These are phyloP conservation scores for Serendipita vermifera DNA, from an alignment of 768 basidiomycete species.

Conservation along the genomic window DNA sequence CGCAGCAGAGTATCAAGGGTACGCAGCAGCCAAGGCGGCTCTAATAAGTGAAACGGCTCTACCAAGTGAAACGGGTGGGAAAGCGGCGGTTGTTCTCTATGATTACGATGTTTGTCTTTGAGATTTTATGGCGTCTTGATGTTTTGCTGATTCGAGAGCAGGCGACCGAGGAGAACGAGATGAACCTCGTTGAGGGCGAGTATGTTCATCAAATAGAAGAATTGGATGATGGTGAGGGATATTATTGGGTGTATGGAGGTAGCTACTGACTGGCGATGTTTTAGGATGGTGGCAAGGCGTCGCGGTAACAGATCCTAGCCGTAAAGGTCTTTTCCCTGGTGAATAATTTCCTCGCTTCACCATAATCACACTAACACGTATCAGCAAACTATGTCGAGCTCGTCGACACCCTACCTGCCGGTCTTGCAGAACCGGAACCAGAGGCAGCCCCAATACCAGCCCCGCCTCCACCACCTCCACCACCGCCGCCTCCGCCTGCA, in stretches of 20 bases:
- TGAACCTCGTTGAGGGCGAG: conserved; percentile 68
- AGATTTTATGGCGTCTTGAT: conserved; percentile 12
- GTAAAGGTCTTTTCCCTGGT: conserved; percentile 76
- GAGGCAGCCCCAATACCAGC: conserved; percentile 8
- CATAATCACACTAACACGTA: not conserved
- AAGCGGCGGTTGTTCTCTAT: conserved; percentile 63
- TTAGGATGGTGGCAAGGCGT: conserved; percentile 79
- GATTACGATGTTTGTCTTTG: conserved; percentile 51
- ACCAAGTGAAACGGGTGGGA: conserved; percentile 20
- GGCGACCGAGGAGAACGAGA: conserved; percentile 80
- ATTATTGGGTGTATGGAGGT: not conserved
- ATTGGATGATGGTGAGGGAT: conserved; percentile 46
- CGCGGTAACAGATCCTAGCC: conserved; percentile 48
- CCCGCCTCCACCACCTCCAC: conserved; percentile 35
- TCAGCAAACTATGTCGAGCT: conserved; percentile 81
- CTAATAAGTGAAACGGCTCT: conserved; percentile 13
- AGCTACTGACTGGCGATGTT: no score
- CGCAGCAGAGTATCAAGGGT: conserved; percentile 19
- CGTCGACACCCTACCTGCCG: conserved; percentile 30
- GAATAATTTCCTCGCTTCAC: conserved; percentile 15
- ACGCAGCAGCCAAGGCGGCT: conserved; percentile 17
- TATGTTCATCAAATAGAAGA: conserved; percentile 71
- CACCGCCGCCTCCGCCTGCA: conserved; percentile 27
- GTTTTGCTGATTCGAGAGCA: conserved; percentile 19
- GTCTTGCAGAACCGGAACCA: not conserved